phyloP scores from a whole-genome alignment of 192 early-diverging fungal genomes.

The Rhizophagus prolifer region DNA sequence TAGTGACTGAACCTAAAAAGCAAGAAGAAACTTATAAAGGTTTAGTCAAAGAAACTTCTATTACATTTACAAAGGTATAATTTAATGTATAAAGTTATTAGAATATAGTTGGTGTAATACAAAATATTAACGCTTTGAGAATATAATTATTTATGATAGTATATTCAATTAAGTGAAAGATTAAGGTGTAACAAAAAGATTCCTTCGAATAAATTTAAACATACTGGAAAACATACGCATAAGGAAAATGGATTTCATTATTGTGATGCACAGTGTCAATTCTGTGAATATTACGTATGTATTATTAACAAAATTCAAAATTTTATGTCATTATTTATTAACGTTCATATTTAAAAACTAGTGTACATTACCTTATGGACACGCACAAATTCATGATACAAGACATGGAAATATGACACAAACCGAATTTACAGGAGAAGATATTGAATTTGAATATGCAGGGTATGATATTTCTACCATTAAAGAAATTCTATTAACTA shows the following conservation, averaged over 20 bases:
- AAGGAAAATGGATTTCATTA: constrained; percentile 7
- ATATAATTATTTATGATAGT: constrained; percentile 1
- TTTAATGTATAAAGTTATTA: neutral
- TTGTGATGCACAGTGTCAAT: constrained; percentile 16
- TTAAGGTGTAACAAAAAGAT: constrained; percentile 22
- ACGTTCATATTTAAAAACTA: neutral
- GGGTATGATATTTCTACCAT: neutral
- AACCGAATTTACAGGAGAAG: constrained; percentile 9
- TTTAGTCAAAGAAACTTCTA: neutral
- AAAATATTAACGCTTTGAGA: neutral
- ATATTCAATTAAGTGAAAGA: constrained; percentile 18
- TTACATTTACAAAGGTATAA: constrained; percentile 27
- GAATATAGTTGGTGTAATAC: neutral
- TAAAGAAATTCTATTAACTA: neutral
- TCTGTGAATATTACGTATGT: constrained; percentile 24
- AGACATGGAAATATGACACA: constrained; percentile 14
- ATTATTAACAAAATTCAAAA: too few relatives aligned
- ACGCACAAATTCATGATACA: neutral
- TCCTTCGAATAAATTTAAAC: constrained; percentile 21
- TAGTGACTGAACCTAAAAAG: constrained; percentile 2
- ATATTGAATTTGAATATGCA: constrained; percentile 22
- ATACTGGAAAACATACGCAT: constrained; percentile 26
- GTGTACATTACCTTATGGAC: constrained; percentile 19
- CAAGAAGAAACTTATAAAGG: constrained; percentile 1
- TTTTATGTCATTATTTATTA: neutral